Percentiles rank a stretch among this genome's conserved stretches.
These are phyloP conservation scores for Sclerotinia nivalis DNA, from an alignment of 2,329 filamentous ascomycete species.

Conservation along the genomic window DNA sequence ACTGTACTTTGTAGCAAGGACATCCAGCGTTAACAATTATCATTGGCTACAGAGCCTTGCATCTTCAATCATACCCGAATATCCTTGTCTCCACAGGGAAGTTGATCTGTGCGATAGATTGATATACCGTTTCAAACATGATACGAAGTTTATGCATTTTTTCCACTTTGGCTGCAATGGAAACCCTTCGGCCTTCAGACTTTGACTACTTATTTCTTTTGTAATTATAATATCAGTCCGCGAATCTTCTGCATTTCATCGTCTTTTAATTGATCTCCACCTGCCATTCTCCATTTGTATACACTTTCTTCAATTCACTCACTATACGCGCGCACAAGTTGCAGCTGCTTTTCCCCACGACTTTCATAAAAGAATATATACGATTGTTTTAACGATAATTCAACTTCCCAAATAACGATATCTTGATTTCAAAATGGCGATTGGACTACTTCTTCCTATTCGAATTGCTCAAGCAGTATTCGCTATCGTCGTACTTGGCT, in stretches of 20 bases:
- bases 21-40: background rate
- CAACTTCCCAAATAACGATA: background rate
- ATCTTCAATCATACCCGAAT: background rate
- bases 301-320: constrained; percentile 24
- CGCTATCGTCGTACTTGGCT: constrained; percentile 48
- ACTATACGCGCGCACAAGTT: constrained; percentile 32
- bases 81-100: constrained; percentile 13
- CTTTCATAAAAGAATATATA: constrained; percentile 18
- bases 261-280: constrained; percentile 15
- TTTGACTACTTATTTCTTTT: constrained; percentile 19
- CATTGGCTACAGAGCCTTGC: constrained; percentile 4
- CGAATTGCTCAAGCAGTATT: constrained; percentile 51
- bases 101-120: constrained; percentile 22
- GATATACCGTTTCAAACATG: constrained; percentile 23
- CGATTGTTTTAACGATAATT: constrained; percentile 18
- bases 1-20: background rate
- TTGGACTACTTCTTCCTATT: constrained; percentile 46
- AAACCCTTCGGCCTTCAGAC: constrained; percentile 15
- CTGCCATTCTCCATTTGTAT: constrained; percentile 13
- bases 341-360: constrained; percentile 26
- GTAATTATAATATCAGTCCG: constrained; percentile 17
- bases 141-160: constrained; percentile 17
- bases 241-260: constrained; percentile 14
- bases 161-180: constrained; percentile 18
- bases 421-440: constrained; percentile 43